Evolutionary conservation across 2,329 filamentous ascomycete species (phyloP), one percentile per base, ranked within the genome.

Genomic region (Ascomycota sp.): DNA sequence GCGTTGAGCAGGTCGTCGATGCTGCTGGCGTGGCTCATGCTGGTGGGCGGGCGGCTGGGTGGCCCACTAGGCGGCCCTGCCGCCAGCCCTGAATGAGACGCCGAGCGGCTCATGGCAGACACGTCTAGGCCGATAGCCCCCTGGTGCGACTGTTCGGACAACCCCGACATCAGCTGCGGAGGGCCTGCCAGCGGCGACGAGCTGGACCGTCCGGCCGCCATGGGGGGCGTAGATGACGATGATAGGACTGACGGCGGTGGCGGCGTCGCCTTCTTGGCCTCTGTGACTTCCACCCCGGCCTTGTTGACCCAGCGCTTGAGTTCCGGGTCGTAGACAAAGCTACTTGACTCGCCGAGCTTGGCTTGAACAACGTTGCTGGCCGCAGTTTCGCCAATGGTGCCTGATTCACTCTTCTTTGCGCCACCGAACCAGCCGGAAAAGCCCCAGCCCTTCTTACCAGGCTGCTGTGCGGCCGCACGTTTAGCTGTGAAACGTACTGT

Each of bases 251-350:
- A 60, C 10, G 65, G 85, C 4, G 83, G 85, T 1, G 89, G 85
- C 1, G 86, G 79, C 0, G 83, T 73, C 1, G 73, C 72, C 28
- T 65, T 59, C 37, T 70, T 65, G 3, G 66, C 57, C 19, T 64
- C 57, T 7, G 56, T 56, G 26, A 66, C 67, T 32, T 77, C 74
- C 7, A 69, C 65, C 9, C 75, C 75, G 8, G 71, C 70, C 48
- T 94, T 94, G 59, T 98, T 95, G 48, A 98, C 65, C 91, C 91
- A 98, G 48, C 89, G 83, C 59, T 92, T 91, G 30, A 93, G 66
- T n/a, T 94, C 80, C 3, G 83, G 78, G 46, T 98, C 89, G 44
- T 89, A 98, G 40, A 86, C 76, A 52, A 98, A 94, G 27, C 74
- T 82, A 50, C 72, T 93, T 45, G 89, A 72, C 51, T 98, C 91